A percentile compares a stretch with the other conserved stretches of the same genome.
Evolutionary conservation across 305 asterid species (phyloP).

Genomic region (Solanum hybrid): DNA sequence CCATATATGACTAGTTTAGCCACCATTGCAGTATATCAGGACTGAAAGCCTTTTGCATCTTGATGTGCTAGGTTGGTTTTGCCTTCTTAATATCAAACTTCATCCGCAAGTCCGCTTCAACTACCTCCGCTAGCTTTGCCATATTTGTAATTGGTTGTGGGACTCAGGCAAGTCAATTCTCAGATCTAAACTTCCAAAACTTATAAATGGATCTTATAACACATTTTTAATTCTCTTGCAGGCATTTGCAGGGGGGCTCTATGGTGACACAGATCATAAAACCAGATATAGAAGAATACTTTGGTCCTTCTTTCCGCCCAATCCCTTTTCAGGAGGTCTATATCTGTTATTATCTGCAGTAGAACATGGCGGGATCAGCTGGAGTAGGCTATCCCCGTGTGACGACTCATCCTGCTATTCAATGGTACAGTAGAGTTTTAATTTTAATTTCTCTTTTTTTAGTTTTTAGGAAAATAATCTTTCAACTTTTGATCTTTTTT

Average conservation of each 20-base stretch:
- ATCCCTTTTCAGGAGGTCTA: constrained; percentile 9
- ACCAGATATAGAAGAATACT: background rate
- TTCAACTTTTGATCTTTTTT: background rate
- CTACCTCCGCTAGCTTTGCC: constrained; percentile 19
- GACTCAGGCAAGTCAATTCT: constrained; percentile 10
- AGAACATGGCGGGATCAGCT: background rate
- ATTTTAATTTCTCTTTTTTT: background rate
- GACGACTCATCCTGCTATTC: background rate
- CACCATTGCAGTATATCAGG: background rate
- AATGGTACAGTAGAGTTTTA: background rate
- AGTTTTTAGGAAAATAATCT: background rate
- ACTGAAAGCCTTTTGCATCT: background rate
- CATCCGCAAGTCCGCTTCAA: constrained; percentile 24
- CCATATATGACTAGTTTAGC: background rate
- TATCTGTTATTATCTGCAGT: background rate
- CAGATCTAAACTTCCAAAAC: background rate
- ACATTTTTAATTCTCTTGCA: background rate
- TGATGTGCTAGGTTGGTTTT: constrained; percentile 23
- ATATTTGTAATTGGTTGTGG: constrained; percentile 12
- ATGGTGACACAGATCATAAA: background rate
- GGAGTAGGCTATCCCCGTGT: background rate
- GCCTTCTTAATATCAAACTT: constrained; percentile 28
- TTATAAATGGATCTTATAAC: background rate
- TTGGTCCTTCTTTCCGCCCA: constrained; percentile 19
- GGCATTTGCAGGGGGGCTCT: background rate